Conservation (phyloP, 192 early-diverging fungal genomes). For the Coemansia sp. region DNA sequence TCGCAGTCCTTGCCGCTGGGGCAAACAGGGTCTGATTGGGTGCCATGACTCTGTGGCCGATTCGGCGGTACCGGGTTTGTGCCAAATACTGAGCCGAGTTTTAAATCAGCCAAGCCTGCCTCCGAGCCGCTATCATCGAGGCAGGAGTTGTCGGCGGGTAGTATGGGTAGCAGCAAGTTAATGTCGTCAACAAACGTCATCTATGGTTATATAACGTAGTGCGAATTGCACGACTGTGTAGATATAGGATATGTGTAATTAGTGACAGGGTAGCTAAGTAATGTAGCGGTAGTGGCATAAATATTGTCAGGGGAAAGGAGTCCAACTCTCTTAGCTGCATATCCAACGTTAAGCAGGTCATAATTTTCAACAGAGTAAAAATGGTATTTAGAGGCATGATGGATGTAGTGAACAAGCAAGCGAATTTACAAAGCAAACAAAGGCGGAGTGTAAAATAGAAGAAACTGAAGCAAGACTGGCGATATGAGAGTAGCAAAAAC, state of each 20-base stretch:
- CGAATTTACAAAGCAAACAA: background rate
- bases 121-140: background rate
- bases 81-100: background rate
- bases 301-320: background rate
- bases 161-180: slow-evolving; percentile 10
- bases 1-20: background rate
- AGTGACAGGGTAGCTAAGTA: background rate
- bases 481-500: background rate
- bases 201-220: background rate
- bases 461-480: background rate
- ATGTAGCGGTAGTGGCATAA: background rate
- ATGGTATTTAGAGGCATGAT: background rate
- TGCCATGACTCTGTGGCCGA: background rate
- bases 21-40: background rate
- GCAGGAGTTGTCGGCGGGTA: background rate
- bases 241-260: background rate
- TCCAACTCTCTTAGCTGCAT: background rate
- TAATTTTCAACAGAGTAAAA: background rate
- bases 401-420: background rate
- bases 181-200: slow-evolving; percentile 18
- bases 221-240: background rate
- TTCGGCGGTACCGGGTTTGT: background rate
- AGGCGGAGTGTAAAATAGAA: background rate
- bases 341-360: background rate
- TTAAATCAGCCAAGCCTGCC: background rate